Conservation (phyloP, 176 grass and related monocot species). For the Oryza officinalis region DNA sequence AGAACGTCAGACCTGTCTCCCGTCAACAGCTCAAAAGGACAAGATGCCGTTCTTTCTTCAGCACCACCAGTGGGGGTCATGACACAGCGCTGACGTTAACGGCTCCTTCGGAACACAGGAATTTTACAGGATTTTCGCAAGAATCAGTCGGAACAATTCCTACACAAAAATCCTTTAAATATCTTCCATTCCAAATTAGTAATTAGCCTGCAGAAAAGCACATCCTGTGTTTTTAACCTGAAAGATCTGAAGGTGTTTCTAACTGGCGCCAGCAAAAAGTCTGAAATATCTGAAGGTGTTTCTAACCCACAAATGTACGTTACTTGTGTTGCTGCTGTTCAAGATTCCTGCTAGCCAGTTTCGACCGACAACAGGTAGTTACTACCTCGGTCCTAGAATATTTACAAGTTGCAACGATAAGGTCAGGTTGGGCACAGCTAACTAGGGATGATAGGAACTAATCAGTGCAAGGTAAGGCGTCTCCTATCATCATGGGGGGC, state of each 20-base stretch:
- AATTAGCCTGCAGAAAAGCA: too few relatives aligned
- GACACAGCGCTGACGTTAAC: neutral
- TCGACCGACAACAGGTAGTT: neutral
- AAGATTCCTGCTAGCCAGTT: neutral
- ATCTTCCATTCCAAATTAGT: too few relatives aligned
- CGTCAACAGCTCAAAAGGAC: slow-evolving; percentile 9
- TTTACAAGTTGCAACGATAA: neutral
- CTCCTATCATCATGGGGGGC: slow-evolving; percentile 8
- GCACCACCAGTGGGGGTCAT: neutral
- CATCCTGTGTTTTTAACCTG: neutral
- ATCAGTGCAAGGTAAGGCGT: slow-evolving; percentile 2
- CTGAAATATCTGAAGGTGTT: neutral
- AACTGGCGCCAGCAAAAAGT: neutral
- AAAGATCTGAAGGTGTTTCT: neutral
- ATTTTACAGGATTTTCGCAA: neutral
- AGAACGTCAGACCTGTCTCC: neutral
- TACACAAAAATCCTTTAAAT: too few relatives aligned
- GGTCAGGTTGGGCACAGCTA: neutral
- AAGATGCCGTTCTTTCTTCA: slow-evolving; percentile 9
- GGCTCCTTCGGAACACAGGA: neutral
- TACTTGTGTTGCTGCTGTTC: neutral
- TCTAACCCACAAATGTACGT: neutral
- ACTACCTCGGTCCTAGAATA: neutral
- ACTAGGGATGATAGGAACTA: neutral
- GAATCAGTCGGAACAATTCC: neutral